Base-by-base conservation (phyloP, 108 stramenopile genomes). In the Stephanodiscus minutulus region DNA sequence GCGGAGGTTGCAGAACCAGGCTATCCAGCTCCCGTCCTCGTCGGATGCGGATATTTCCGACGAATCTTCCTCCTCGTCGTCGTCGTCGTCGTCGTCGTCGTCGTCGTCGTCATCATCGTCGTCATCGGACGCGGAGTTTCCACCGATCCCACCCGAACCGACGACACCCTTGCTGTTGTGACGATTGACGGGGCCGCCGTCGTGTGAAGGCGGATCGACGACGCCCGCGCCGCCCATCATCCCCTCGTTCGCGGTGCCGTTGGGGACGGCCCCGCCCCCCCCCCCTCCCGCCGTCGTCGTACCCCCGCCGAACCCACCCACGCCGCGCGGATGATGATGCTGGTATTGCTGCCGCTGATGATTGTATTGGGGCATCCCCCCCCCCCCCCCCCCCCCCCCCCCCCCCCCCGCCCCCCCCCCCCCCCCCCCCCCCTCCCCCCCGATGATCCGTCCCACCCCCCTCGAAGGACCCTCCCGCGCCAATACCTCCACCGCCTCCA, bases 21-120 rank as follows among this genome's bases (percentile, higher is more conserved):
- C 66, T 61, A 99, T 99, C 99, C 99, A 99, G 9, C 93, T 85
- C n/a, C 91, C 91, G 63, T 98, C 98, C 57, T 97, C 96, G 63
- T 97, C 97, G 7, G 89, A 90, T 15, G 85, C 87, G 9, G 88
- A 90, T 64, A 91, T 88, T 76, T 92, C 92, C 17, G 88, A 87
- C 56, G 81, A 84, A 11, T 91, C 91, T 46, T 92, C 91, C 15
- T 92, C 92, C n/a, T 92, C 91, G 15, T 91, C 91, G 5, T 87
- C 90, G 2, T 89, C 86, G 12, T 82, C 82, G 0, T 83, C 81
- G 21, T 87, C 90, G 17, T 87, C 86, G 25, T 74, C 84, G 17
- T 72, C 77, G 10, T 56, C 77, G n/a, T 73, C 81, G 2, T 71
- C 73, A 6, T 66, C 73, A 0, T 66, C 73, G 4, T 67, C 73